Conservation (phyloP, 805 yeast species). For the Teunomyces aglyptinius region DNA sequence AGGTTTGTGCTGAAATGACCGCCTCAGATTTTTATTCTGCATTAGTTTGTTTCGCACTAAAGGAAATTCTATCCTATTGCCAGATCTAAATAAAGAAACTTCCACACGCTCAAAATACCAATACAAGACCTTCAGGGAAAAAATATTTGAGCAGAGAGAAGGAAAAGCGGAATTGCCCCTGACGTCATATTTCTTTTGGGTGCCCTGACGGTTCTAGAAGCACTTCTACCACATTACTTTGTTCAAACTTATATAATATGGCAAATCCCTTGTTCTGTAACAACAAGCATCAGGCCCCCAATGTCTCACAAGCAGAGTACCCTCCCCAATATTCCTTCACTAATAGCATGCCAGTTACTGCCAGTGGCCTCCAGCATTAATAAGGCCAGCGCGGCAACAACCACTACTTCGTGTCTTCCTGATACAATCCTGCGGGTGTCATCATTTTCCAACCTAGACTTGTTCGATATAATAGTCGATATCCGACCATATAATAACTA, state of each 20-base stretch:
- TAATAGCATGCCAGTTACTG: background rate
- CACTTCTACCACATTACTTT: background rate
- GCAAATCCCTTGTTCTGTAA: background rate
- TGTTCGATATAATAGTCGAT: conserved; percentile 29
- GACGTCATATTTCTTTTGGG: conserved; percentile 1
- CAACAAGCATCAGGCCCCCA: background rate
- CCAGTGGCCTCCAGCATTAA: background rate
- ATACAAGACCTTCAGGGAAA: background rate
- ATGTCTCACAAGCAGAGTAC: background rate
- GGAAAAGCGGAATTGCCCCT: background rate
- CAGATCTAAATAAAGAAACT: background rate
- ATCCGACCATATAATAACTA: conserved; percentile 39
- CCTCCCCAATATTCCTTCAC: background rate
- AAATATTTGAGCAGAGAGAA: background rate
- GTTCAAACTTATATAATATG: background rate
- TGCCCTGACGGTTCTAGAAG: background rate
- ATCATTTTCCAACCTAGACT: conserved; percentile 7
- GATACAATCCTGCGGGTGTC: conserved; percentile 7
- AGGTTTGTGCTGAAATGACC: background rate
- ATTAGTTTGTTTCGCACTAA: background rate
- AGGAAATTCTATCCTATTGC: background rate
- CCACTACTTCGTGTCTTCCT: conserved; percentile 1
- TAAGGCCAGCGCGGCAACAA: background rate
- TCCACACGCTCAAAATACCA: background rate
- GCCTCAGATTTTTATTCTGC: background rate